phyloP scores from a whole-genome alignment of 1,139 yeast species.

The Hyphopichia khmerensis region DNA sequence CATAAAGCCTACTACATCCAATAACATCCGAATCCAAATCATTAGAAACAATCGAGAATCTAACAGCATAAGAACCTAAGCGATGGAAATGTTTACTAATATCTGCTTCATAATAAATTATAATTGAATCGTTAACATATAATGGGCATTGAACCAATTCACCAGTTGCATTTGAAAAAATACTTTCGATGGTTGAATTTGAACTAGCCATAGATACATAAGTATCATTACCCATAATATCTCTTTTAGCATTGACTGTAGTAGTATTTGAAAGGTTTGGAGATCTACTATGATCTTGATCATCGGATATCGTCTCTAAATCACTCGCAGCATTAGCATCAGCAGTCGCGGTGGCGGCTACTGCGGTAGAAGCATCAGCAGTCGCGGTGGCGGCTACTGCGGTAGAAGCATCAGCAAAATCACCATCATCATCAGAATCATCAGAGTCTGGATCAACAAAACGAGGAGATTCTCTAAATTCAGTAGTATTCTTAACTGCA shows the following conservation, averaged over 20 bases:
- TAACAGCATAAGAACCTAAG: constrained; percentile 44
- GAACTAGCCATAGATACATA: constrained; percentile 3
- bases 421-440: not conserved
- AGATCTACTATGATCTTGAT: not conserved
- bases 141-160: constrained; percentile 40
- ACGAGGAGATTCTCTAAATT: constrained; percentile 22
- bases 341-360: not conserved
- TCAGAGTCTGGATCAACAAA: constrained; percentile 9
- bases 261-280: not conserved
- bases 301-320: not conserved
- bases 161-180: constrained; percentile 28
- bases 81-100: constrained; percentile 30
- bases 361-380: not conserved
- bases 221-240: not conserved
- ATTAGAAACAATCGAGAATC: constrained; percentile 40
- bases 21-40: constrained; percentile 31
- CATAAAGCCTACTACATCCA: constrained; percentile 49
- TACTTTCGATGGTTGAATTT: constrained; percentile 20
- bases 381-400: not conserved
- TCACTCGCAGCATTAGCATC: not conserved
- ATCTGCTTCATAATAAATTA: constrained; percentile 40
- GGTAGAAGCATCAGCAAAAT: not conserved
- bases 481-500: constrained; percentile 37
- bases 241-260: not conserved
- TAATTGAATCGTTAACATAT: constrained; percentile 37